These are phyloP conservation scores for Aspergillus cavernicola DNA, from an alignment of 495 filamentous ascomycete genomes.

Conservation along the genomic window DNA sequence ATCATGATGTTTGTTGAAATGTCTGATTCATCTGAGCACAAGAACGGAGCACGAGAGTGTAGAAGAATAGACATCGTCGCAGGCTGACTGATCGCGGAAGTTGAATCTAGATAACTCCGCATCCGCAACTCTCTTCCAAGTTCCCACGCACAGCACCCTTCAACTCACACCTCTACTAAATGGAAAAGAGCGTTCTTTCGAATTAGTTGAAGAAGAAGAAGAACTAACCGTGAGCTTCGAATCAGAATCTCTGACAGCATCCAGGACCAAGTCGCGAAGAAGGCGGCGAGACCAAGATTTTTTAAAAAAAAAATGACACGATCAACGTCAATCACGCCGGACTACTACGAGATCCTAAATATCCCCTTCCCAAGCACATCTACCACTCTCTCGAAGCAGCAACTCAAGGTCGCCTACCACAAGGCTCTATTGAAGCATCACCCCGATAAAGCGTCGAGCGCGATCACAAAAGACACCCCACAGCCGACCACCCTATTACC, in stretches of 20 bases:
- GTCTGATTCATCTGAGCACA: too few relatives aligned
- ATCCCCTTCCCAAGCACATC: conserved; percentile 35
- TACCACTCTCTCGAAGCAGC: conserved; percentile 32
- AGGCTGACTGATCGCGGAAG: neutral
- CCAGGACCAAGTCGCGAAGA: neutral
- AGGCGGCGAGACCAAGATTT: too few relatives aligned
- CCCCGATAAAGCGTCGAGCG: conserved; percentile 63
- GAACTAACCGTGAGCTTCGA: neutral
- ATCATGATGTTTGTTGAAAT: too few relatives aligned
- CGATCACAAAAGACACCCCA: conserved; percentile 13
- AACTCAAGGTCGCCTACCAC: conserved; percentile 74
- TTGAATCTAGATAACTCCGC: neutral
- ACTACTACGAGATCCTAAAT: conserved; percentile 54
- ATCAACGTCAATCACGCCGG: conserved; percentile 15
- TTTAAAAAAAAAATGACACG: conserved; percentile 30
- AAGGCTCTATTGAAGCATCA: conserved; percentile 74
- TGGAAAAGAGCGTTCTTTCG: neutral
- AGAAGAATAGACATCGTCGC: too few relatives aligned
- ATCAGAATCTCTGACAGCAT: neutral
- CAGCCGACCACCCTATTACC: neutral
- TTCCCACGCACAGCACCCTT: neutral
- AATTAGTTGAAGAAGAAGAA: neutral
- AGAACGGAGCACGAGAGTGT: too few relatives aligned
- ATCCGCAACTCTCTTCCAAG: neutral
- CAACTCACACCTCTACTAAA: neutral